Evolutionary conservation across 2,329 filamentous ascomycete species (phyloP), one percentile per base, ranked within the genome.

Genomic region (Diaporthe amygdali): DNA sequence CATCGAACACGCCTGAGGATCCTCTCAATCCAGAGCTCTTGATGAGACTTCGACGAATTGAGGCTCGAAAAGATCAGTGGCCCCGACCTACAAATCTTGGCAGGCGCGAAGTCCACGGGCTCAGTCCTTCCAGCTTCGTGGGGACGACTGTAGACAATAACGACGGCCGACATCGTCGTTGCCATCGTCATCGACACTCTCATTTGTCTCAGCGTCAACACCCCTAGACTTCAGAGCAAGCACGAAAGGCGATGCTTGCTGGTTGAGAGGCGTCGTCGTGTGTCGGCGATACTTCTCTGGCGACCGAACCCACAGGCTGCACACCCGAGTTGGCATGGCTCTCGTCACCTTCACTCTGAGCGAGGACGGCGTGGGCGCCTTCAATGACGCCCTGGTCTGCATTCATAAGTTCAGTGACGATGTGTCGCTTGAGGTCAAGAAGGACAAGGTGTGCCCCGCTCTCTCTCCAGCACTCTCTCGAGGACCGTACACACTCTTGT

Each of bases 381-480:
- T 96, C 54, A 92, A 94, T 76, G 93, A 95, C 80, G 88, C 91
- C 30, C 87, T 96, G 70, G 85, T 90, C 27, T 96, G 93, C 79
- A 86, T 96, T 32, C 89, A 89, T 77, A 94, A 94, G 80, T 95
- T 96, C 83, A 93, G 91, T 79, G 93, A 96, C 76, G 89, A 92
- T 55, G 93, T 96, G 25, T 93, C 90, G 32, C 85, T 96, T 49
- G 93, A 95, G 80, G 92, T 92, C 41, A 87, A 88, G 75, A 89
- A 87, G 74, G 91, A 94, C 76, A 89, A 88, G 79, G 92, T 93
- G 81, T 17, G 46, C 22, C 9, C 14, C 17, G 15, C 8, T 27
- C 27, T 15, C 39, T 56, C 12, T 37, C 22, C 17, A 20, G 15
- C 9, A 5, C 7, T 20, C 22, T 22, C 25, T 76, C 67, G 77